Percentiles rank a stretch among this genome's conserved stretches.
phyloP scores from a whole-genome alignment of 2,329 filamentous ascomycete species.

The Aaosphaeria pasadenensis region DNA sequence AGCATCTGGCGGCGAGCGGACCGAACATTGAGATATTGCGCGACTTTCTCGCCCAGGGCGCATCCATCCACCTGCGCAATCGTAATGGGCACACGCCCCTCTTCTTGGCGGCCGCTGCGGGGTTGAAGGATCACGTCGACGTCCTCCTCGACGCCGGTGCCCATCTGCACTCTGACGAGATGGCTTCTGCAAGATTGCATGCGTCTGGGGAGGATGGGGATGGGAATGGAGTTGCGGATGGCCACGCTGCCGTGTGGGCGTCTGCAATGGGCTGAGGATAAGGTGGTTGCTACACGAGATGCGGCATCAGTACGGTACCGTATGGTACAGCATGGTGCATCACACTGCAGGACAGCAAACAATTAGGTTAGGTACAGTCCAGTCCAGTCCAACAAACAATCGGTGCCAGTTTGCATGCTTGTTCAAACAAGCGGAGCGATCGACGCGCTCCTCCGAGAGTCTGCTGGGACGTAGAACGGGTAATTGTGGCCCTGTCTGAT shows the following conservation, averaged over 20 bases:
- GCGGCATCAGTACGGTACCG: neutral
- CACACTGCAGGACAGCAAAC: constrained; percentile 1
- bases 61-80: constrained; percentile 59
- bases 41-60: constrained; percentile 55
- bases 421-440: too few relatives aligned
- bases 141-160: constrained; percentile 56
- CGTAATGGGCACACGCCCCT: constrained; percentile 57
- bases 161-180: constrained; percentile 58
- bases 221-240: constrained; percentile 3
- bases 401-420: too few relatives aligned
- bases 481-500: too few relatives aligned
- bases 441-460: too few relatives aligned
- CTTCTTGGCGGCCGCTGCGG: constrained; percentile 58
- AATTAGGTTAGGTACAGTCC: too few relatives aligned
- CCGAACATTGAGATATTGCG: constrained; percentile 55
- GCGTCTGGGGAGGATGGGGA: constrained; percentile 23
- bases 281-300: neutral
- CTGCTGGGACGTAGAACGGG: too few relatives aligned
- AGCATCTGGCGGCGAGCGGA: constrained; percentile 58
- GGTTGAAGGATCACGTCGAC: constrained; percentile 52
- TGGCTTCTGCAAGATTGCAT: constrained; percentile 50
- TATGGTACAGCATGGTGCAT: constrained; percentile 1
- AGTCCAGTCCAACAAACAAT: too few relatives aligned
- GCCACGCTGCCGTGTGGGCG: constrained; percentile 30
- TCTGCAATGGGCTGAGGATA: constrained; percentile 28